phyloP scores from a whole-genome alignment of 2,329 filamentous ascomycete species.

The Monilinia laxa region DNA sequence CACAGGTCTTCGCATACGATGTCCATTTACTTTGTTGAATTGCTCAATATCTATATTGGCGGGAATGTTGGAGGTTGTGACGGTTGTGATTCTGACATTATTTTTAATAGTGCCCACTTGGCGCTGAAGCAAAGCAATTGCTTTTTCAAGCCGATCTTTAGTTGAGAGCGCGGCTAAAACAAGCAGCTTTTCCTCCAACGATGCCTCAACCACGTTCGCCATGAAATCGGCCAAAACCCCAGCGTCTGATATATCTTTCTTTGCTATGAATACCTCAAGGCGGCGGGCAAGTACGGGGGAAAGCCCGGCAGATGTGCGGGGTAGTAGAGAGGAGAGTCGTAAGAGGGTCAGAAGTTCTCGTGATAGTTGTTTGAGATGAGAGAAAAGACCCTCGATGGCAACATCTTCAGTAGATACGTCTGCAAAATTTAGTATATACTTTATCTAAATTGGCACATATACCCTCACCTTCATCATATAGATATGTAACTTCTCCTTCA shows the following conservation, averaged over 20 bases:
- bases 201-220: constrained; percentile 85
- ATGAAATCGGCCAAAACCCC: constrained; percentile 92
- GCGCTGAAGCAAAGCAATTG: constrained; percentile 78
- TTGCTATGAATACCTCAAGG: constrained; percentile 81
- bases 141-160: constrained; percentile 73
- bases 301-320: constrained; percentile 64
- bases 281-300: constrained; percentile 84
- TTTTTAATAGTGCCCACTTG: constrained; percentile 83
- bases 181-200: constrained; percentile 86
- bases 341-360: constrained; percentile 83
- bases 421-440: constrained; percentile 29
- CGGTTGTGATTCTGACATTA: constrained; percentile 79
- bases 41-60: constrained; percentile 57
- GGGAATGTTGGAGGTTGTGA: constrained; percentile 66
- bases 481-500: constrained; percentile 73
- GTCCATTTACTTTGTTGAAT: constrained; percentile 50
- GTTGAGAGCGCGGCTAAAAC: constrained; percentile 80
- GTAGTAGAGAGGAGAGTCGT: constrained; percentile 79
- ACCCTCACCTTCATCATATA: constrained; percentile 65
- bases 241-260: constrained; percentile 78
- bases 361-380: constrained; percentile 78
- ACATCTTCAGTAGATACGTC: constrained; percentile 52
- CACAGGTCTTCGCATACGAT: constrained; percentile 33
- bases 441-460: neutral
- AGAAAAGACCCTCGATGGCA: constrained; percentile 69